Evolutionary conservation across 495 filamentous ascomycete species (phyloP).

Genomic region (Aspergillus steynii): DNA sequence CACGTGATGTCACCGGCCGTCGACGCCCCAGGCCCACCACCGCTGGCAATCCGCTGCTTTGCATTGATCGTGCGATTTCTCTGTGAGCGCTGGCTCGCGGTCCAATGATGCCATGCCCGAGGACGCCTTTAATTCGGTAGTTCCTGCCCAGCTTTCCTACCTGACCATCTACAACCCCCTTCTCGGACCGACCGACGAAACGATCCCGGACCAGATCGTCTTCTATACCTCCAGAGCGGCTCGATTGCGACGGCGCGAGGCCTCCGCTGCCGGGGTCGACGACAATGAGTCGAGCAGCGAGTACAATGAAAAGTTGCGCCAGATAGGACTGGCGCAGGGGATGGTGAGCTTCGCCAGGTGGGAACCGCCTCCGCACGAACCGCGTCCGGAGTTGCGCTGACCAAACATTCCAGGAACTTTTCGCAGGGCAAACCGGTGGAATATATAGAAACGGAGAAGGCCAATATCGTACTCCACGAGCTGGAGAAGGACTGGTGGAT

Average conservation of each 20-base stretch:
- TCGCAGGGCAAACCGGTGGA: conserved; percentile 73
- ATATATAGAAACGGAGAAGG: conserved; percentile 87
- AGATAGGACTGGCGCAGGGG: conserved; percentile 96
- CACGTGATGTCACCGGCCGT: conserved; percentile 45
- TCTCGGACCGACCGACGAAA: conserved; percentile 85
- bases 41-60: not conserved
- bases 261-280: conserved; percentile 46
- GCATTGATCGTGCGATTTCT: not conserved
- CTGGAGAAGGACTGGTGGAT: conserved; percentile 94
- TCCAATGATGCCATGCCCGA: conserved; percentile 42
- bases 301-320: conserved; percentile 79
- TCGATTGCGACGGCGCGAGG: conserved; percentile 32
- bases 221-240: conserved; percentile 68
- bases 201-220: conserved; percentile 83
- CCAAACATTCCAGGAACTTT: conserved; percentile 61
- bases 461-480: conserved; percentile 79
- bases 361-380: conserved; percentile 20
- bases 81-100: conserved; percentile 20
- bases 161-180: conserved; percentile 93
- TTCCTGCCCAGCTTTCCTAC: conserved; percentile 84
- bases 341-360: conserved; percentile 91
- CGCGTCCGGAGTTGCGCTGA: conserved; percentile 5
- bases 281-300: conserved; percentile 61
- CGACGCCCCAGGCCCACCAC: conserved; percentile 17
- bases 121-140: conserved; percentile 39